Evolutionary conservation across 1,139 yeast genomes (phyloP).

Genomic region (Fermentozyma sake): DNA sequence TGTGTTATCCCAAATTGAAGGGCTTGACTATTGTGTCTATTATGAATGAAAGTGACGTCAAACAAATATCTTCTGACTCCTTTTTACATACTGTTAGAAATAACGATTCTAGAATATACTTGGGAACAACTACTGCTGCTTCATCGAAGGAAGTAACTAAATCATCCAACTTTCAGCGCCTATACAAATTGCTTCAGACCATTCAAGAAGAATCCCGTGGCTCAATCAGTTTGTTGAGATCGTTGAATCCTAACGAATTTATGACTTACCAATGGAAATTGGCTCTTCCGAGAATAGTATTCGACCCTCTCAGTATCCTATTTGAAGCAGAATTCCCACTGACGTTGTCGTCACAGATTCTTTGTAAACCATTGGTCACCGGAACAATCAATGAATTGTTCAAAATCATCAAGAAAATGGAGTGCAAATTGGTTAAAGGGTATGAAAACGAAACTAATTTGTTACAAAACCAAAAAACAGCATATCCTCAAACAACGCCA

Average conservation of each 20-base stretch:
- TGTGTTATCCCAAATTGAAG: conserved; percentile 27
- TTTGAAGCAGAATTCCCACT: conserved; percentile 68
- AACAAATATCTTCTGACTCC: conserved; percentile 26
- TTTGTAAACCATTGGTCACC: conserved; percentile 78
- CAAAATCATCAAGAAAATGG: conserved; percentile 74
- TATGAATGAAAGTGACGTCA: conserved; percentile 62
- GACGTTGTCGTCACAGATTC: conserved; percentile 56
- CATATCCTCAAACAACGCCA: conserved; percentile 30
- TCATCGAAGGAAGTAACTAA: conserved; percentile 11
- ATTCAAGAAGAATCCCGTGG: conserved; percentile 30
- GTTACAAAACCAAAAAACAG: conserved; percentile 48
- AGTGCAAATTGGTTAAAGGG: conserved; percentile 64
- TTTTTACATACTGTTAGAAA: conserved; percentile 26
- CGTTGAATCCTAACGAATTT: conserved; percentile 54
- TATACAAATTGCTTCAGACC: conserved; percentile 31
- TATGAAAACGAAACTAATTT: conserved; percentile 60
- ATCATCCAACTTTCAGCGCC: conserved; percentile 21
- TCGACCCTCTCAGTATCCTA: conserved; percentile 69
- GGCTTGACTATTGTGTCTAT: conserved; percentile 49
- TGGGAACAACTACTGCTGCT: conserved; percentile 32
- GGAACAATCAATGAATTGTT: conserved; percentile 75
- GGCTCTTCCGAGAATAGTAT: conserved; percentile 72
- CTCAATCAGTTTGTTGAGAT: conserved; percentile 40
- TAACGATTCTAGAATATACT: conserved; percentile 36
- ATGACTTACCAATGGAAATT: conserved; percentile 79